phyloP scores from a whole-genome alignment of 441 rosid species.

The Aleurites moluccanus region DNA sequence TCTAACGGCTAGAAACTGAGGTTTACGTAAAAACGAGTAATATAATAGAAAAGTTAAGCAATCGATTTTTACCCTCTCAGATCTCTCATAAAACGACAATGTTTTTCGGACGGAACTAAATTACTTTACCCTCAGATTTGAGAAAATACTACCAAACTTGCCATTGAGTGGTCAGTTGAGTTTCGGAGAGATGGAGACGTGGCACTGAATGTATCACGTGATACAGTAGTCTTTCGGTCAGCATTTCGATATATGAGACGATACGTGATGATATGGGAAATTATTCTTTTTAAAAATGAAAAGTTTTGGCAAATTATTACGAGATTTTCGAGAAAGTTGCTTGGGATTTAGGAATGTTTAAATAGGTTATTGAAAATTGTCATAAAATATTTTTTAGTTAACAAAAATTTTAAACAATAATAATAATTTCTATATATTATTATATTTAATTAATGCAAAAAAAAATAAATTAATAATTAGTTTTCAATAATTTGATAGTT shows the following conservation, averaged over 20 bases:
- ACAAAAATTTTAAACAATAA: too few species aligned
- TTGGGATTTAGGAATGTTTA: too few species aligned
- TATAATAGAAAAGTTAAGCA: neutral
- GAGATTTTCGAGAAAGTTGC: neutral
- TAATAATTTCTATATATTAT: too few species aligned
- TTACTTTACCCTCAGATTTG: constrained; percentile 32
- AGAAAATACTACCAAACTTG: constrained; percentile 38
- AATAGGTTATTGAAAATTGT: too few species aligned
- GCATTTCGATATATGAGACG: constrained; percentile 16
- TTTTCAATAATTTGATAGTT: too few species aligned
- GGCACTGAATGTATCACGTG: constrained; percentile 49
- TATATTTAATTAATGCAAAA: too few species aligned
- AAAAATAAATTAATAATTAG: too few species aligned
- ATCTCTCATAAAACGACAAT: constrained; percentile 50
- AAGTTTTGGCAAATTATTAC: neutral
- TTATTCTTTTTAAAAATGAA: neutral
- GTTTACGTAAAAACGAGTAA: constrained; percentile 5
- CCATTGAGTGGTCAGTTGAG: constrained; percentile 31
- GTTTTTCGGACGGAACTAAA: constrained; percentile 32
- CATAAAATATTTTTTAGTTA: too few species aligned
- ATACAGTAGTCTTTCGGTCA: constrained; percentile 22
- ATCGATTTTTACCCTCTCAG: constrained; percentile 37
- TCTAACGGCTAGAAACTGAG: constrained; percentile 30
- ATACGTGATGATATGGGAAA: neutral
- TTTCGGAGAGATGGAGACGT: constrained; percentile 30